phyloP scores from a whole-genome alignment of 129 eudicot species.

The Logfia minima region DNA sequence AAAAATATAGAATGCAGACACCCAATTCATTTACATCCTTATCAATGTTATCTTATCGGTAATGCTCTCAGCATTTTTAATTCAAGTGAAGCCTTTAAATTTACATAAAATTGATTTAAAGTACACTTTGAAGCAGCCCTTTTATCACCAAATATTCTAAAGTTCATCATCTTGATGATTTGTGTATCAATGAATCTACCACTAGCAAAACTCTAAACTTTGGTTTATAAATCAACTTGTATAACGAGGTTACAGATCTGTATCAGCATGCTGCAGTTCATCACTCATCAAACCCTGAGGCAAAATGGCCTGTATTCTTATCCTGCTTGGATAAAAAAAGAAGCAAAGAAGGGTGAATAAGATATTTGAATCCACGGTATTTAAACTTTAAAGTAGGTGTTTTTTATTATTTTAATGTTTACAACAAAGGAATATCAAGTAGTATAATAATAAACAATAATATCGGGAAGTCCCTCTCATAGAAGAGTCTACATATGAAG shows the following conservation, averaged over 20 bases:
- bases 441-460: not conserved
- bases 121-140: conserved; percentile 8
- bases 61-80: conserved; percentile 23
- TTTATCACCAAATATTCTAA: conserved; percentile 4
- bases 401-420: no score
- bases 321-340: conserved; percentile 38
- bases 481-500: not conserved
- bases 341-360: not conserved
- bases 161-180: not conserved
- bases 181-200: conserved; percentile 19
- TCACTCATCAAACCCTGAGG: conserved; percentile 38
- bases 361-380: not conserved
- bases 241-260: conserved; percentile 25
- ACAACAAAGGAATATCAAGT: not conserved
- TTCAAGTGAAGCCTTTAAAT: conserved; percentile 14
- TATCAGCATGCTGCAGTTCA: conserved; percentile 23
- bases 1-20: conserved; percentile 6
- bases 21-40: conserved; percentile 17
- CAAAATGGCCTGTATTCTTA: conserved; percentile 60
- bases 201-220: conserved; percentile 20
- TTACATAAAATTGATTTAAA: not conserved
- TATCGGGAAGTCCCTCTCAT: not conserved
- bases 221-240: conserved; percentile 10
- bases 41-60: not conserved
- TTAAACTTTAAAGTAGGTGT: not conserved